Percentiles rank a stretch among this genome's conserved stretches.
Conservation (phyloP, 208 protist species). For the Trichomonas vaginalis region DNA sequence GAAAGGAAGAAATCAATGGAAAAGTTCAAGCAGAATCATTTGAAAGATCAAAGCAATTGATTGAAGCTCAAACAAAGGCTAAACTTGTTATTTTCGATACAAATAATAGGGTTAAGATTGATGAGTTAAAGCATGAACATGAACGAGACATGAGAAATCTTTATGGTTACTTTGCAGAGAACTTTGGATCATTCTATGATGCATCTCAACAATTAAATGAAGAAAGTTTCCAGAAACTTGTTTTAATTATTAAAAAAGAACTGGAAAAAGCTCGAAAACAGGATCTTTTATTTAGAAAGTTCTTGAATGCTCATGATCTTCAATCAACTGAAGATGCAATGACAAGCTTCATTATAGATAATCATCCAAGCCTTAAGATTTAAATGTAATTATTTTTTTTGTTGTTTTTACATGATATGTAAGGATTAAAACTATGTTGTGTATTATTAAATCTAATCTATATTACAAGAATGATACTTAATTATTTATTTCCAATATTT, state of each 20-base stretch:
- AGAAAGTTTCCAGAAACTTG: background rate
- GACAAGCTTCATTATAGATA: background rate
- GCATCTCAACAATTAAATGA: background rate
- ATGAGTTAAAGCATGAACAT: background rate
- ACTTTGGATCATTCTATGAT: background rate
- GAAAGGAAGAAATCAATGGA: background rate
- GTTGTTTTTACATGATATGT: too few relatives aligned
- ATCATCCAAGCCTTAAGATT: background rate
- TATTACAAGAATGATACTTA: too few relatives aligned
- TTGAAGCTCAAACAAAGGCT: background rate
- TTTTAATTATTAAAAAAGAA: background rate
- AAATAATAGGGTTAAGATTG: background rate
- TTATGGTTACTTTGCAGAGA: background rate
- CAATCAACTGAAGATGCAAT: background rate
- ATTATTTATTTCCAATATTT: too few relatives aligned
- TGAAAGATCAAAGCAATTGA: background rate
- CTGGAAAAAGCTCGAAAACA: background rate
- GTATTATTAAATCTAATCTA: too few relatives aligned
- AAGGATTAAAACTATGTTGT: too few relatives aligned
- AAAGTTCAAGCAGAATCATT: background rate
- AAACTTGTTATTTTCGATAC: background rate
- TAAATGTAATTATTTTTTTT: background rate
- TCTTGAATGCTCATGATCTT: background rate
- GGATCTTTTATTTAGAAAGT: background rate
- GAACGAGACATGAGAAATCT: background rate